These are phyloP conservation scores for Lachnellula willkommii DNA, from an alignment of 2,329 filamentous ascomycete species.

Conservation along the genomic window DNA sequence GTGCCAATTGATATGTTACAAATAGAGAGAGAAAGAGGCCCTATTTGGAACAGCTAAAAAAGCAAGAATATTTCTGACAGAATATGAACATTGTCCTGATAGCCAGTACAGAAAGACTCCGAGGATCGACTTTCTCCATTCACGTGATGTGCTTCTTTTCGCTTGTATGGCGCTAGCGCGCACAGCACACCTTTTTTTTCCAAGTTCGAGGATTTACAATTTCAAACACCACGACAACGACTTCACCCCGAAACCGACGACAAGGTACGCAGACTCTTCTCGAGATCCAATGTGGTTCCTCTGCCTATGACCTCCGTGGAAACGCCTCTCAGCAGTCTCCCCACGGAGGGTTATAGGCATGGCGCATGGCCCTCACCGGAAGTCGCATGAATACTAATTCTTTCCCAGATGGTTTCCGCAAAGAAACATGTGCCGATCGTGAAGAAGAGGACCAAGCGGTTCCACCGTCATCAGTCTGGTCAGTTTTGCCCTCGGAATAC, in stretches of 20 bases:
- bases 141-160: conserved; percentile 6
- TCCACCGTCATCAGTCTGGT: neutral
- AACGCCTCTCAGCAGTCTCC: too few relatives aligned
- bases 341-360: too few relatives aligned
- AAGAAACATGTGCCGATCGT: conserved; percentile 99
- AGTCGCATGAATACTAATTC: conserved; percentile 8
- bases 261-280: conserved; percentile 24
- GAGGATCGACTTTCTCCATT: neutral
- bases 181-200: too few relatives aligned
- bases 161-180: too few relatives aligned
- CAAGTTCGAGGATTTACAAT: conserved; percentile 10
- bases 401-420: conserved; percentile 85
- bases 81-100: too few relatives aligned
- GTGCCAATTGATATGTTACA: too few relatives aligned
- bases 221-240: conserved; percentile 26
- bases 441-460: conserved; percentile 77
- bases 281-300: neutral
- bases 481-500: conserved; percentile 50
- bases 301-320: too few relatives aligned
- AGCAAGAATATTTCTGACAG: too few relatives aligned
- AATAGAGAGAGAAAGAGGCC: too few relatives aligned
- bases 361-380: too few relatives aligned
- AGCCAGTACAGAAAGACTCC: neutral
- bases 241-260: conserved; percentile 26
- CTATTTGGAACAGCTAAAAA: too few relatives aligned